Evolutionary conservation across 2,329 filamentous ascomycete species (phyloP).

Genomic region (Fusarium pininemorale): DNA sequence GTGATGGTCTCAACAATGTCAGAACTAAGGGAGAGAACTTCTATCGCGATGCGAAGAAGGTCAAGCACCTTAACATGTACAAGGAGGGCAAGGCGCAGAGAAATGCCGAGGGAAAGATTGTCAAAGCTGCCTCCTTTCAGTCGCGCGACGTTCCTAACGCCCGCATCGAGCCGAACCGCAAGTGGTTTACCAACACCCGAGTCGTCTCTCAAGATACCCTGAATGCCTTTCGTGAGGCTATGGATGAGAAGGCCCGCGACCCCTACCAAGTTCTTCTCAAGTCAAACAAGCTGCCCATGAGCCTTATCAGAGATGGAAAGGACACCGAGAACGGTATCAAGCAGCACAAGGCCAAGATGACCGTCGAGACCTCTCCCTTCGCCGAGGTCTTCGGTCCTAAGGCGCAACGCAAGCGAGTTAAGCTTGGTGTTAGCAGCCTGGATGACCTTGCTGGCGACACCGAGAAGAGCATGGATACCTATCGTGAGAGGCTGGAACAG

Average conservation of each 20-base stretch:
- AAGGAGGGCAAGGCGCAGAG: constrained; percentile 86
- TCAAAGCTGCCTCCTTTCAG: constrained; percentile 84
- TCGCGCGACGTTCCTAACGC: constrained; percentile 83
- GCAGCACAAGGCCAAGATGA: constrained; percentile 93
- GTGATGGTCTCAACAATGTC: constrained; percentile 91
- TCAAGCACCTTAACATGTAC: constrained; percentile 88
- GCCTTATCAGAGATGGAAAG: constrained; percentile 82
- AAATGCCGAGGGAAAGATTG: constrained; percentile 85
- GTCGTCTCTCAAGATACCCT: constrained; percentile 90
- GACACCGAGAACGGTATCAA: constrained; percentile 81
- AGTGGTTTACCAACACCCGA: constrained; percentile 97
- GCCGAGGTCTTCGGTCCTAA: constrained; percentile 92
- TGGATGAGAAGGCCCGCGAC: constrained; percentile 88
- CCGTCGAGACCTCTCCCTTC: constrained; percentile 87
- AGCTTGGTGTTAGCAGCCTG: constrained; percentile 84
- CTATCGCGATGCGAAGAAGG: constrained; percentile 86
- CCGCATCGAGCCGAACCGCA: constrained; percentile 92
- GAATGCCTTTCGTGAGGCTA: constrained; percentile 86
- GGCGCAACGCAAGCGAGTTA: constrained; percentile 90
- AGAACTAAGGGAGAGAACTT: constrained; percentile 98
- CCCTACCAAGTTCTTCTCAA: constrained; percentile 96
- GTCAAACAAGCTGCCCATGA: constrained; percentile 97
- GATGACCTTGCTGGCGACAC: constrained; percentile 83
- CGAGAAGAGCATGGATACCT: constrained; percentile 81
- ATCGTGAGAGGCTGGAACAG: constrained; percentile 82